Percentiles rank a stretch among this genome's conserved stretches.
Evolutionary conservation across 805 yeast species (phyloP).

Genomic region (Ogataea parapolymorpha): DNA sequence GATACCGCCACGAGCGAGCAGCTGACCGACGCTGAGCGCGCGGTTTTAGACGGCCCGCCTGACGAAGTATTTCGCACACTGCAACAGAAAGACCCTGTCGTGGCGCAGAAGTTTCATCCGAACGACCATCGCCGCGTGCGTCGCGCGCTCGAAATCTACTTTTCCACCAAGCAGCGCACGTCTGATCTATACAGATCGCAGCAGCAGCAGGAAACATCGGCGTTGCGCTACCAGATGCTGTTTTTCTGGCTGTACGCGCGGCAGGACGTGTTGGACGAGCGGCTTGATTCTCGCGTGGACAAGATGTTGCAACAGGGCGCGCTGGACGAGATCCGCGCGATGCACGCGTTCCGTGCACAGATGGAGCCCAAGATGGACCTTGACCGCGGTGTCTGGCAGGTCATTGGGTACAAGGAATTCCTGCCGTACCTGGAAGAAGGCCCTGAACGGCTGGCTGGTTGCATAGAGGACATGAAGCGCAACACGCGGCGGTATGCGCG

Average conservation of each 20-base stretch:
- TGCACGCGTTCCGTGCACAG: constrained; percentile 45
- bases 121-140: constrained; percentile 76
- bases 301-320: constrained; percentile 75
- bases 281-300: constrained; percentile 82
- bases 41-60: constrained; percentile 54
- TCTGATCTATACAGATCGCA: constrained; percentile 72
- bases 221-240: constrained; percentile 57
- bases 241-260: constrained; percentile 83
- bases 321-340: constrained; percentile 58
- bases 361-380: constrained; percentile 43
- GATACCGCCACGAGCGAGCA: constrained; percentile 29
- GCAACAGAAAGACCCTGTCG: constrained; percentile 57
- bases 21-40: constrained; percentile 32
- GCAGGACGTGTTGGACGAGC: constrained; percentile 47
- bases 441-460: constrained; percentile 34
- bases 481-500: constrained; percentile 85
- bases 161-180: constrained; percentile 60
- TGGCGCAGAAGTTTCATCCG: constrained; percentile 86
- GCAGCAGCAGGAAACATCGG: constrained; percentile 40
- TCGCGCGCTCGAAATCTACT: constrained; percentile 79
- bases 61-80: constrained; percentile 48
- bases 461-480: constrained; percentile 74
- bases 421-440: constrained; percentile 45
- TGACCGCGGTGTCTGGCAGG: constrained; percentile 87
- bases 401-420: constrained; percentile 89